Evolutionary conservation across 495 filamentous ascomycete species (phyloP).

Genomic region (Chlorociboria aeruginascens): DNA sequence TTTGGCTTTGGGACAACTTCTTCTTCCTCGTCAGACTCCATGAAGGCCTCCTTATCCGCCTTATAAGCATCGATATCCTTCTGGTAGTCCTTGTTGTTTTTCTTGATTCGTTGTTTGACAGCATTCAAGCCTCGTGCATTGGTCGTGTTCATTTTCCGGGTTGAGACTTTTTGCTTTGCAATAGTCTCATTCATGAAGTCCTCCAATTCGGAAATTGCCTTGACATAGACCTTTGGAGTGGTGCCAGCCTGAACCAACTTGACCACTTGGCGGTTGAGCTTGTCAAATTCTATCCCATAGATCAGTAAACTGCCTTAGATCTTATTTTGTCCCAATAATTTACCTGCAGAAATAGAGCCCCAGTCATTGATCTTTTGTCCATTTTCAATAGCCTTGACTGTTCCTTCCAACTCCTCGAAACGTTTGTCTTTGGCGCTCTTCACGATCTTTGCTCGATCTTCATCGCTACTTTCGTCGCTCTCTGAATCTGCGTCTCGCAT

Average conservation of each 20-base stretch:
- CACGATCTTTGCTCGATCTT: conserved; percentile 67
- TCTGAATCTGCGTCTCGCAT: conserved; percentile 60
- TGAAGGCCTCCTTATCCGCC: conserved; percentile 70
- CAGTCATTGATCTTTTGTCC: conserved; percentile 95
- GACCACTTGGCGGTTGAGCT: conserved; percentile 79
- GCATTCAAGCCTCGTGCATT: conserved; percentile 90
- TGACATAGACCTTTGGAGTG: conserved; percentile 81
- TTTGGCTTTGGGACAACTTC: conserved; percentile 34
- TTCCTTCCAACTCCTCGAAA: conserved; percentile 82
- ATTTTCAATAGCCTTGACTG: conserved; percentile 84
- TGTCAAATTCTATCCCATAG: conserved; percentile 70
- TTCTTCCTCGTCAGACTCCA: conserved; percentile 74
- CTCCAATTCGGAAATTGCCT: conserved; percentile 86
- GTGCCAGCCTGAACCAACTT: conserved; percentile 67
- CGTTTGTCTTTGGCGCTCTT: conserved; percentile 99
- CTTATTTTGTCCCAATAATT: conserved; percentile 20
- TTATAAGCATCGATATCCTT: conserved; percentile 79
- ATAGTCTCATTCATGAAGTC: conserved; percentile 90
- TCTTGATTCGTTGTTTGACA: conserved; percentile 93
- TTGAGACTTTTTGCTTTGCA: conserved; percentile 86
- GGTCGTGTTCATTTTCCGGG: conserved; percentile 97
- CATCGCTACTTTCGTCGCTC: conserved; percentile 74
- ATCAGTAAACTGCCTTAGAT: neutral
- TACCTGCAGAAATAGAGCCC: conserved; percentile 82
- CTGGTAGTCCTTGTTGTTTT: conserved; percentile 93